Percentiles rank a stretch among this genome's conserved stretches.
Conservation (phyloP, 495 filamentous ascomycete genomes). For the Neohortaea acidophila region DNA sequence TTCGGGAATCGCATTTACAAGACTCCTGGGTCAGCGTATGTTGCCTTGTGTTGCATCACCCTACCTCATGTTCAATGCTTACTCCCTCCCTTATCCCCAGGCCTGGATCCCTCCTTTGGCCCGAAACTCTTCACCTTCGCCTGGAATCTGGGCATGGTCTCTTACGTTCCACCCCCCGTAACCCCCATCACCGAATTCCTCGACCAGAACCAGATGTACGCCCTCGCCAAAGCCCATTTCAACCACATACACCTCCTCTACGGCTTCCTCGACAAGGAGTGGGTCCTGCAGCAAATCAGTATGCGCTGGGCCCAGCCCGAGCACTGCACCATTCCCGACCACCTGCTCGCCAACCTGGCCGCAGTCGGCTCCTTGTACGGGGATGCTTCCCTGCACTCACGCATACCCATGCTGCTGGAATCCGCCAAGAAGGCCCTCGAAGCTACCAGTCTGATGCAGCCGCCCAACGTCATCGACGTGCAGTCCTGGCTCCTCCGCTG, state of each 20-base stretch:
- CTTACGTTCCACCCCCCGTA: neutral
- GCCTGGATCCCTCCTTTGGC: slow-evolving; percentile 13
- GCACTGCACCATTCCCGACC: slow-evolving; percentile 9
- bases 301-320: slow-evolving; percentile 11
- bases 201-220: slow-evolving; percentile 7
- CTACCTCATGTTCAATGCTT: too few species aligned
- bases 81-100: too few species aligned
- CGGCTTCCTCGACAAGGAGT: slow-evolving; percentile 31
- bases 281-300: slow-evolving; percentile 8
- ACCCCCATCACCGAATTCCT: slow-evolving; percentile 5
- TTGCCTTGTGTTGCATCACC: too few species aligned
- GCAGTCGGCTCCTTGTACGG: slow-evolving; percentile 8
- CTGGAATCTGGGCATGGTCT: slow-evolving; percentile 10
- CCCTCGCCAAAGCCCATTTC: slow-evolving; percentile 30
- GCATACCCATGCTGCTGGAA: slow-evolving; percentile 24
- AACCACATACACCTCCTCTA: slow-evolving; percentile 33
- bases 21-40: slow-evolving; percentile 9
- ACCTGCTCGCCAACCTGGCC: slow-evolving; percentile 10
- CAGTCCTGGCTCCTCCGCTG: slow-evolving; percentile 39
- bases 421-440: slow-evolving; percentile 34
- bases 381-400: neutral
- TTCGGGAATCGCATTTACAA: slow-evolving; percentile 15
- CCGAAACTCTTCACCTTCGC: slow-evolving; percentile 16
- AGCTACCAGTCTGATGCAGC: slow-evolving; percentile 21
- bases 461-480: slow-evolving; percentile 25